Percentiles rank a stretch among this genome's conserved stretches.
These are phyloP conservation scores for Colletotrichum sp. DNA, from an alignment of 2,329 filamentous ascomycete genomes.

Conservation along the genomic window DNA sequence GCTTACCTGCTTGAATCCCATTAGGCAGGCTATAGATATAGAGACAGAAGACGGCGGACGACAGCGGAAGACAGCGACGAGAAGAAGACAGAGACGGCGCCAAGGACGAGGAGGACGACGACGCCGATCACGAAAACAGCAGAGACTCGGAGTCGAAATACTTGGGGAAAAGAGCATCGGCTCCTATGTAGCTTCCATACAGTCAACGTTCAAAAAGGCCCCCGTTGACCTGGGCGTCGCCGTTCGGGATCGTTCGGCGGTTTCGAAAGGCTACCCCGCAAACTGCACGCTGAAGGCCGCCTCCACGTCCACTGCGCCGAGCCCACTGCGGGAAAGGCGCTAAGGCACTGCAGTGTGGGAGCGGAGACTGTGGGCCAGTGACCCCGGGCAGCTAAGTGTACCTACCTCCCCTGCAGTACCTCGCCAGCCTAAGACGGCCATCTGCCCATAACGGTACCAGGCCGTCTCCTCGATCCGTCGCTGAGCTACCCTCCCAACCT, in stretches of 20 bases:
- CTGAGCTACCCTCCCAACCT: not conserved
- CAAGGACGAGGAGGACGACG: not conserved
- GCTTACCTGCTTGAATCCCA: not conserved
- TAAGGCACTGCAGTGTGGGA: not conserved
- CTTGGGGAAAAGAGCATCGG: not conserved
- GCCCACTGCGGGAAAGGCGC: not conserved
- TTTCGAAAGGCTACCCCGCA: conserved; percentile 21
- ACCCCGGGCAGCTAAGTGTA: not conserved
- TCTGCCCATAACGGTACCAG: not conserved
- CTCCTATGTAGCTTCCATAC: not conserved
- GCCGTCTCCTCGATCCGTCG: not conserved
- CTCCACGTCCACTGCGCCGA: not conserved
- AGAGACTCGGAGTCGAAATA: not conserved
- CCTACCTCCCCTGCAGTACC: not conserved
- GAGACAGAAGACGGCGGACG: not conserved
- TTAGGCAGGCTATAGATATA: not conserved
- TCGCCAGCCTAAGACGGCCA: conserved; percentile 3
- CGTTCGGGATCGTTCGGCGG: conserved; percentile 1
- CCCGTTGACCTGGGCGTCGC: not conserved
- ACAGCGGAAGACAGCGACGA: not conserved
- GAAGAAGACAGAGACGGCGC: not conserved
- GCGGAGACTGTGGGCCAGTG: conserved; percentile 2
- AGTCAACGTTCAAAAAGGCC: not conserved
- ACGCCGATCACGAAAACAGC: not conserved
- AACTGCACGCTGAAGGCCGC: conserved; percentile 3